phyloP scores from a whole-genome alignment of 1,284 basidiomycete species.

The Moesziomyces sp. region DNA sequence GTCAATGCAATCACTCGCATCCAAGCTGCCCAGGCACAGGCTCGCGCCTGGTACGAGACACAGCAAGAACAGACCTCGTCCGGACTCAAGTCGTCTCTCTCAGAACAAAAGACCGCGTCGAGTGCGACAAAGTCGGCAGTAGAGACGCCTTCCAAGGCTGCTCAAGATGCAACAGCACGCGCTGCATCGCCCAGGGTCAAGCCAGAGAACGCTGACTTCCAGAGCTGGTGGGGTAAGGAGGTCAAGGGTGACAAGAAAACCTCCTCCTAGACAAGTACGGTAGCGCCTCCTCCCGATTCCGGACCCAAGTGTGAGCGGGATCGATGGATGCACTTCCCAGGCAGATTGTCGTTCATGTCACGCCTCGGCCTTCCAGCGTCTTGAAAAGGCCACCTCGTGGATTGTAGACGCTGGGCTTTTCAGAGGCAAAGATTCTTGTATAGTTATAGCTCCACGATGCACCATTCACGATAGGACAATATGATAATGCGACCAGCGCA shows the following conservation, averaged over 20 bases:
- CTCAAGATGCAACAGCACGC: neutral
- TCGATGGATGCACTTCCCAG: too few relatives aligned
- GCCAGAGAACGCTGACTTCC: slow-evolving; percentile 11
- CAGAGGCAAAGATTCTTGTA: too few relatives aligned
- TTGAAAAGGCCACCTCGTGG: too few relatives aligned
- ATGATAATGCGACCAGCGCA: too few relatives aligned
- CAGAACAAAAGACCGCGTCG: slow-evolving; percentile 1
- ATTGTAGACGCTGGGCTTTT: too few relatives aligned
- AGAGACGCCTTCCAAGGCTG: neutral
- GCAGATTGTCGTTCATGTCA: too few relatives aligned
- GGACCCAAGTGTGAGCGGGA: too few relatives aligned
- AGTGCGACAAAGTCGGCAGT: too few relatives aligned
- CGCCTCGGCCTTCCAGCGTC: too few relatives aligned
- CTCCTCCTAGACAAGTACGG: neutral
- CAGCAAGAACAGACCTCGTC: slow-evolving; percentile 12
- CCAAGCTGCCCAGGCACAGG: slow-evolving; percentile 58
- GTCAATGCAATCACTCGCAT: slow-evolving; percentile 61
- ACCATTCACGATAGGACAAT: too few relatives aligned
- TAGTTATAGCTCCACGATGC: too few relatives aligned
- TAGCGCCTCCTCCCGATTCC: too few relatives aligned
- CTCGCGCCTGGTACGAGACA: slow-evolving; percentile 39
- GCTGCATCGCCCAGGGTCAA: slow-evolving; percentile 2
- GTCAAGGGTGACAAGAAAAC: slow-evolving; percentile 24
- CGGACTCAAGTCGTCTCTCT: neutral
- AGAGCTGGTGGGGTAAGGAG: slow-evolving; percentile 42